Evolutionary conservation across 306 rosid genomes (phyloP).

Genomic region (Arachis stenosperma): DNA sequence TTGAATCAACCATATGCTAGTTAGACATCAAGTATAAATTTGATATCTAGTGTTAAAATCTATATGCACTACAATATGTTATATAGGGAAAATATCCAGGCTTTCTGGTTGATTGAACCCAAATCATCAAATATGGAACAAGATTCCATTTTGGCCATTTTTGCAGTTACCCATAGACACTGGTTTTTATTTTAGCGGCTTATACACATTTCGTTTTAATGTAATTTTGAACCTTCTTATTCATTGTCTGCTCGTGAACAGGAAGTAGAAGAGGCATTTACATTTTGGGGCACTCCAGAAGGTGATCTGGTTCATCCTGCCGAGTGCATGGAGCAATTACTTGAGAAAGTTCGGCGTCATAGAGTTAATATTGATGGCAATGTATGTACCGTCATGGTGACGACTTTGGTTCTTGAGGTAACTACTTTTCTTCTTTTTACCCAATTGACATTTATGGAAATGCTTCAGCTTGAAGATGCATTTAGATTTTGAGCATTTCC

Average conservation of each 20-base stretch:
- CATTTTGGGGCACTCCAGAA: constrained; percentile 96
- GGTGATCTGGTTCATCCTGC: constrained; percentile 97
- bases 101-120: constrained; percentile 11
- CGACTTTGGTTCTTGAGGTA: constrained; percentile 95
- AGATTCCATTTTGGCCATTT: constrained; percentile 18
- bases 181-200: constrained; percentile 16
- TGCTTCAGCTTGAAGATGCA: neutral
- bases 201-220: neutral
- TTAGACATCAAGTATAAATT: neutral
- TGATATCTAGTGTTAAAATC: neutral
- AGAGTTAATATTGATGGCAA: constrained; percentile 97
- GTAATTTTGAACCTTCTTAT: constrained; percentile 5
- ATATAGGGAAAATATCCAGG: neutral
- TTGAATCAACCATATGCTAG: constrained; percentile 24
- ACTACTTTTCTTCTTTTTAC: constrained; percentile 33
- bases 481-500: neutral
- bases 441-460: neutral
- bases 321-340: constrained; percentile 96
- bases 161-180: neutral
- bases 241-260: constrained; percentile 36
- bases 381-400: constrained; percentile 97
- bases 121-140: neutral
- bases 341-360: constrained; percentile 95
- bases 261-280: constrained; percentile 84
- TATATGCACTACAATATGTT: neutral